Base-by-base conservation (phyloP, 495 filamentous ascomycete species). In the Jackrogersella minutella region DNA sequence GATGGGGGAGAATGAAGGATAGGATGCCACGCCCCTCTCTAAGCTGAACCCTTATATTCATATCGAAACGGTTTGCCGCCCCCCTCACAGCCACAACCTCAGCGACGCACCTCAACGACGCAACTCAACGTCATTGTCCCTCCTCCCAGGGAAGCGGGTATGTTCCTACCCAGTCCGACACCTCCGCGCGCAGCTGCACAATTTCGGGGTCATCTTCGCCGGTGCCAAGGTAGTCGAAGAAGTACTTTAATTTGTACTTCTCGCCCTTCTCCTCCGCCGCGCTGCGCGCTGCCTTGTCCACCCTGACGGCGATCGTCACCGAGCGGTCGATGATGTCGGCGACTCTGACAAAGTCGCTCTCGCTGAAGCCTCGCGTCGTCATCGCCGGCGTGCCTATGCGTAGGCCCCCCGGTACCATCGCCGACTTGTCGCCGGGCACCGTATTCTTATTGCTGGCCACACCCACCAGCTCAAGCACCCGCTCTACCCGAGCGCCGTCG, bases 361-460 rank as follows among this genome's bases (percentile, higher is more conserved):
- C 87, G 62, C 83, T 81, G 77, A 99, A 93, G 3, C 96, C 96
- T 43, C 95, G 84, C 2, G 95, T 97, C 13, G 95, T 99, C 95
- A 99, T 99, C 51, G 95, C 95, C 0, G 95, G 95, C 3, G 93
- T 93, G 22, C 95, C 95, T 76, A 99, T 90, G 64, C 95, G 87
- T 62, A 99, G 83, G 50, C 95, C 95, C 58, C 92, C 92, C 14
- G 95, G 95, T 71, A 92, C 91, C 65, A 99, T 83, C 2, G 95
- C 95, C 13, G 92, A 97, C 68, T 89, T 90, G 78, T 99, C 95
- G 11, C 96, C 95, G 3, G 96, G 95, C 0, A 97, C 96, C 10
- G 95, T 98, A 79, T 99, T 99, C 84, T 99, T 99, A 83, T 99
- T 99, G 74, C 91, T 90, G 16, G 96, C 95, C 28, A 99, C 93